Conservation (phyloP, 306 rosid genomes). For the Biancaea sappan region DNA sequence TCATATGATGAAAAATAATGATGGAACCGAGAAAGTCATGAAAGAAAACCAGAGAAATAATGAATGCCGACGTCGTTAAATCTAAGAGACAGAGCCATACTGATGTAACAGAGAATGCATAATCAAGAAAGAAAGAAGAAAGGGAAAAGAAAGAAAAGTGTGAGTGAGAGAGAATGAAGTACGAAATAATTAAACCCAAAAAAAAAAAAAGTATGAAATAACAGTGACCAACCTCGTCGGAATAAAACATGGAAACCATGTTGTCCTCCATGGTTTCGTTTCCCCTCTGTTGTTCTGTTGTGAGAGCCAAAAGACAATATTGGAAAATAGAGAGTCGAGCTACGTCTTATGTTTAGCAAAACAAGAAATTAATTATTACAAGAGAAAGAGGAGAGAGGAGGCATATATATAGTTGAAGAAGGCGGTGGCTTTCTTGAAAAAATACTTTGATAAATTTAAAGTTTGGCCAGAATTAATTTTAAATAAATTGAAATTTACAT, state of each 20-base stretch:
- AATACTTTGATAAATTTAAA: slow-evolving; percentile 23
- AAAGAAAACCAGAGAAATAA: slow-evolving; percentile 7
- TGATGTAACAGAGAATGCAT: slow-evolving; percentile 21
- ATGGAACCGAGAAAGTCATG: neutral
- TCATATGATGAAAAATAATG: neutral
- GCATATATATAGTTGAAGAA: slow-evolving; percentile 25
- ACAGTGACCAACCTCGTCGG: slow-evolving; percentile 61
- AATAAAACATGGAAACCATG: slow-evolving; percentile 48
- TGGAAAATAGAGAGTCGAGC: slow-evolving; percentile 35
- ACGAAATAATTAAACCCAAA: too few relatives aligned
- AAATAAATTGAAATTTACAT: too few relatives aligned
- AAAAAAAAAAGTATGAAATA: neutral
- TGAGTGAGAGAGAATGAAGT: too few relatives aligned
- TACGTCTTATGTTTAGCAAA: slow-evolving; percentile 49
- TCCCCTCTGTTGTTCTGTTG: neutral
- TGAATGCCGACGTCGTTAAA: neutral
- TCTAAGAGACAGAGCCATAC: neutral
- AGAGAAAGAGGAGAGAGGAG: slow-evolving; percentile 34
- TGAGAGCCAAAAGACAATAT: slow-evolving; percentile 10
- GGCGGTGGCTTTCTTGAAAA: slow-evolving; percentile 34
- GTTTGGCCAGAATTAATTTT: too few relatives aligned
- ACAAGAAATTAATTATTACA: slow-evolving; percentile 14
- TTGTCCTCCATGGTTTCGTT: slow-evolving; percentile 48
- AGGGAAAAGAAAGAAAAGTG: slow-evolving; percentile 3
- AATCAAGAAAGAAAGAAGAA: slow-evolving; percentile 2